A percentile compares a stretch with the other conserved stretches of the same genome.
These are phyloP conservation scores for Eimeria brunetti DNA, from an alignment of 169 alveolate genomes.

Conservation along the genomic window DNA sequence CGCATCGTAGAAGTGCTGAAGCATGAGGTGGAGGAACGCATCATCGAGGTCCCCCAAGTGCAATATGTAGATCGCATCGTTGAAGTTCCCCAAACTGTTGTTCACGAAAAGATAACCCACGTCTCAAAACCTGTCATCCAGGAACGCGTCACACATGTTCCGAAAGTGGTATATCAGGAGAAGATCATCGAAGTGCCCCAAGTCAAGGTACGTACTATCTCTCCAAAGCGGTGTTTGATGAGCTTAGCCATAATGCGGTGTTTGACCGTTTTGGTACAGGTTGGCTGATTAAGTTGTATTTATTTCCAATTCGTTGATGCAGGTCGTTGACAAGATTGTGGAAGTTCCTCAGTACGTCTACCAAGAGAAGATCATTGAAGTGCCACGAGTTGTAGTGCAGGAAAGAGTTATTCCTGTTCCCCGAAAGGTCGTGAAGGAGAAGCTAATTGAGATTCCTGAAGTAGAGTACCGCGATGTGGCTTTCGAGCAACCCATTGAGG, in stretches of 20 bases:
- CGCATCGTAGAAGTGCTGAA: constrained; percentile 91
- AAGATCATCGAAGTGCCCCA: constrained; percentile 94
- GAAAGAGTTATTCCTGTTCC: constrained; percentile 94
- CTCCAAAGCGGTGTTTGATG: not conserved
- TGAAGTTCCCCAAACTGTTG: constrained; percentile 93
- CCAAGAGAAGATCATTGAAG: constrained; percentile 94
- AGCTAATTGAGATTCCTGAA: constrained; percentile 93
- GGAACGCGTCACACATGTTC: constrained; percentile 92
- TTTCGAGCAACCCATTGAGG: constrained; percentile 79
- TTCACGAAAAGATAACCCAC: constrained; percentile 90
- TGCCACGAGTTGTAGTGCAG: constrained; percentile 92
- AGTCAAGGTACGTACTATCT: constrained; percentile 82
- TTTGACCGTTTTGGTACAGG: not conserved
- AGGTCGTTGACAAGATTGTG: constrained; percentile 90
- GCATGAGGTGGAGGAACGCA: constrained; percentile 93
- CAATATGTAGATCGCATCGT: constrained; percentile 93
- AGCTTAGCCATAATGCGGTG: too few species aligned
- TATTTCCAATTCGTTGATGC: not conserved
- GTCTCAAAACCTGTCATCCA: constrained; percentile 92
- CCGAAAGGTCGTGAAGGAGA: constrained; percentile 91
- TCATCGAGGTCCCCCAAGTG: constrained; percentile 94
- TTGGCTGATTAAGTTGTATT: not conserved
- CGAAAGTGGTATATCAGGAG: constrained; percentile 92
- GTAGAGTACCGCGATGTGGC: constrained; percentile 90
- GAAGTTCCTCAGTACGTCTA: constrained; percentile 95